phyloP scores from a whole-genome alignment of 352 stramenopile species.

The Pythium dissotocum region DNA sequence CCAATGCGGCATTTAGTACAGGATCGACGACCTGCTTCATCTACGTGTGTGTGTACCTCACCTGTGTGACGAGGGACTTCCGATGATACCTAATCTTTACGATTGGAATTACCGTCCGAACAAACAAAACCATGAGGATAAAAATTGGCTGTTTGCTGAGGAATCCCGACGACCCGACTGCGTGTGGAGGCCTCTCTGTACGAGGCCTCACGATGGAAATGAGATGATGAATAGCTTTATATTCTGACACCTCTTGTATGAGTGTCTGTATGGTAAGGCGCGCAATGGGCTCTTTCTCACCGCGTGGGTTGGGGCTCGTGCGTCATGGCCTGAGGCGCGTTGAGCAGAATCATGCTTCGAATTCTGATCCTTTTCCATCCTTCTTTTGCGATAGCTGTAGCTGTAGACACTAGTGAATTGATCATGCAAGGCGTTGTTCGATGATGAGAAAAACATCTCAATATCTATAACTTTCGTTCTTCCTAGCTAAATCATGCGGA shows the following conservation, averaged over 20 bases:
- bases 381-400: not conserved
- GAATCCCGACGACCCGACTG: constrained; percentile 39
- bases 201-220: constrained; percentile 9
- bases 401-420: not conserved
- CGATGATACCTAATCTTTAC: constrained; percentile 81
- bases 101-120: constrained; percentile 90
- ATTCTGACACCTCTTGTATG: constrained; percentile 93
- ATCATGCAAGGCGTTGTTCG: constrained; percentile 36
- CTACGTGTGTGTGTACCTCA: not conserved
- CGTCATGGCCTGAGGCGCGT: constrained; percentile 40
- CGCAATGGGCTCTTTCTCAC: constrained; percentile 39
- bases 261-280: constrained; percentile 45
- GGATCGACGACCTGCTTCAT: not conserved
- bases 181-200: not conserved
- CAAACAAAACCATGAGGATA: constrained; percentile 63
- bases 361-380: constrained; percentile 25
- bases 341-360: constrained; percentile 85
- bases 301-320: constrained; percentile 38
- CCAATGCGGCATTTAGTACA: not conserved
- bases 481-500: constrained; percentile 73
- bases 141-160: constrained; percentile 88
- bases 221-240: constrained; percentile 89
- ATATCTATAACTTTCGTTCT: constrained; percentile 91
- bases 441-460: constrained; percentile 68
- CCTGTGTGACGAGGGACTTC: constrained; percentile 30